Evolutionary conservation across 208 protist genomes (phyloP).

Genomic region (Kentomonas sorsogonicus): DNA sequence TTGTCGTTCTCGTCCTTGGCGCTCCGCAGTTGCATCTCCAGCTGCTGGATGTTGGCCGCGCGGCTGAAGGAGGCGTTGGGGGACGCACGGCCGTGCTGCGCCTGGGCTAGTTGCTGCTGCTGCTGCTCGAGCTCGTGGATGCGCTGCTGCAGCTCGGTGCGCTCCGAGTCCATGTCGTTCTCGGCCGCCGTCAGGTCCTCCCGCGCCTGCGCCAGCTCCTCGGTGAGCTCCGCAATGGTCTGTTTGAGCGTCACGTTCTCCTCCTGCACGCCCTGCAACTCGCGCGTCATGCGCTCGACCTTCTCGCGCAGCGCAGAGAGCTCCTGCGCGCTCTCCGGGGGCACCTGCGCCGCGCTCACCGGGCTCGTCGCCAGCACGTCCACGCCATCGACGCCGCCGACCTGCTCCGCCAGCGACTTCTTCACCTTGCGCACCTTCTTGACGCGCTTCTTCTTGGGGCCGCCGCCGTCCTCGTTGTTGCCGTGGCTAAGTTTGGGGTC

Average conservation of each 20-base stretch:
- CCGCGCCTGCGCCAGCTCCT: slow-evolving; percentile 32
- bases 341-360: background rate
- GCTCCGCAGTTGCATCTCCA: slow-evolving; percentile 29
- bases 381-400: slow-evolving; percentile 14
- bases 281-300: slow-evolving; percentile 15
- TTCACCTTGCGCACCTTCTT: slow-evolving; percentile 54
- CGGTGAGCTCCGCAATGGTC: slow-evolving; percentile 33
- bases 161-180: slow-evolving; percentile 19
- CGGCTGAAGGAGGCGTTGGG: slow-evolving; percentile 14
- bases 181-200: slow-evolving; percentile 33
- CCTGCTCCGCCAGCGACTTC: slow-evolving; percentile 40
- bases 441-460: slow-evolving; percentile 30
- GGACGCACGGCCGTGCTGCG: background rate
- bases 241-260: slow-evolving; percentile 59
- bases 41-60: slow-evolving; percentile 19
- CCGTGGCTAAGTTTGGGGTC: background rate
- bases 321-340: slow-evolving; percentile 18
- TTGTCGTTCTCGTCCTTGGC: slow-evolving; percentile 40
- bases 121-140: slow-evolving; percentile 9
- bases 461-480: slow-evolving; percentile 8
- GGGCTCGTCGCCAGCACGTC: background rate
- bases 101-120: slow-evolving; percentile 8
- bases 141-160: slow-evolving; percentile 17
- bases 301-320: slow-evolving; percentile 26
- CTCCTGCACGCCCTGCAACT: slow-evolving; percentile 31